phyloP scores from a whole-genome alignment of 164 flowering plant genomes.

The Saururus chinensis region DNA sequence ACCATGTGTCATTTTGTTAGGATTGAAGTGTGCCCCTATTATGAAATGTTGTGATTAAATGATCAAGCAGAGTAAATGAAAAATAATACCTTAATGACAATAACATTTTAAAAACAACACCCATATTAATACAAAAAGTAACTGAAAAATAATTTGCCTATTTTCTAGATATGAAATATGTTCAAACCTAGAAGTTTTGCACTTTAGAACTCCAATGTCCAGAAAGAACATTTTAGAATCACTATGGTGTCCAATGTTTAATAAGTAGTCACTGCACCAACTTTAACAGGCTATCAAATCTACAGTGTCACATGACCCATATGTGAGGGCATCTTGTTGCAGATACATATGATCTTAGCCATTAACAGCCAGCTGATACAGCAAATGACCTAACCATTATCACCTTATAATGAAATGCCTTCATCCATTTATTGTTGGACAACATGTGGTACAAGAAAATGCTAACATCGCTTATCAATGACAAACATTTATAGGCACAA shows the following conservation, averaged over 20 bases:
- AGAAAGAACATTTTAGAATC: no score
- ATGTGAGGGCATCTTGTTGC: no score
- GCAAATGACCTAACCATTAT: not conserved
- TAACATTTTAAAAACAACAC: not conserved
- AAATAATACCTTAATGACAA: not conserved
- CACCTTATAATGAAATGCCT: not conserved
- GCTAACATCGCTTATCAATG: no score
- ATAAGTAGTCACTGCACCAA: not conserved
- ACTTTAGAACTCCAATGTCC: no score
- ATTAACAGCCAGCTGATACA: not conserved
- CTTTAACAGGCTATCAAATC: not conserved
- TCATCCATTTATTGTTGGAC: not conserved
- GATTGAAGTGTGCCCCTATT: slow-evolving; percentile 83
- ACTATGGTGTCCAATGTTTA: no score
- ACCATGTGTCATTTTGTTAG: slow-evolving; percentile 75
- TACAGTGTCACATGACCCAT: no score
- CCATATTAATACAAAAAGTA: no score
- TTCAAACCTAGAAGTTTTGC: no score
- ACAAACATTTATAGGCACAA: no score
- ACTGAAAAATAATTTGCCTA: no score
- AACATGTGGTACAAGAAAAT: no score
- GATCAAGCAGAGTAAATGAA: not conserved
- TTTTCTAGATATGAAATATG: no score
- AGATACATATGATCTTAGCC: not conserved
- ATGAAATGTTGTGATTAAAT: not conserved